Base-by-base conservation (phyloP, 2,329 filamentous ascomycete genomes). In the Waltergamsia citrina region DNA sequence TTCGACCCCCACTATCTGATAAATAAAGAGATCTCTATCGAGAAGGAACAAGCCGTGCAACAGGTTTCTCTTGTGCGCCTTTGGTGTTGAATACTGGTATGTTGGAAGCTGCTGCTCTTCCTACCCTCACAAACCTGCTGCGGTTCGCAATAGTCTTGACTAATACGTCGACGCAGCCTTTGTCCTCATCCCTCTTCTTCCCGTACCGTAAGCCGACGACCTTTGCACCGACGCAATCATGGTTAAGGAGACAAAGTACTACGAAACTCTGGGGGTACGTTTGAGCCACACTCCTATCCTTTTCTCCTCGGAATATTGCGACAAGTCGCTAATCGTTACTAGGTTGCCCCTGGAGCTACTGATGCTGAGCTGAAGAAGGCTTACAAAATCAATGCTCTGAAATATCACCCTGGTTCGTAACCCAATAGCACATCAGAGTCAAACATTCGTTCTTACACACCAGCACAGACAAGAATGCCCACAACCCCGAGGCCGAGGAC, bases 351-450 rank as follows among this genome's bases (percentile, higher is more conserved):
- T 44, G 78, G 74, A 50, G 85, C 84, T 45, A 81, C 81, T 38
- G 90, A 96, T 50, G 68, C 80, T 47, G 83, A 95, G 62, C 67
- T 98, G 45, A 95, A 92, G 69, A 87, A 88, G 53, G 87, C 80
- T 48, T 94, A 92, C 73, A 87, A 85, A 61, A 78, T 81, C 46
- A 77, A 78, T 47, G 85, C 85, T 22, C 64, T 92, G 41, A 92
- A 90, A 63, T 82, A 80, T 59, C 85, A 93, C 53, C 85, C 85
- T 55, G 82, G 81, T 85, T 73, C 45, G 75, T 57, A 38, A 14
- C 21, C 12, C 34, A 7, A 18, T 34, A 11, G 17, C 17, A 2
- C 21, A 7, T 8, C 24, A n/a, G 10, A 21, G 16, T 5, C 14
- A 27, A 10, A 14, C 5, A n/a, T 6, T 16, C 21, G 5, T 11